phyloP scores from a whole-genome alignment of 1,139 yeast genomes.

The Pneumocystis oryctolagi region DNA sequence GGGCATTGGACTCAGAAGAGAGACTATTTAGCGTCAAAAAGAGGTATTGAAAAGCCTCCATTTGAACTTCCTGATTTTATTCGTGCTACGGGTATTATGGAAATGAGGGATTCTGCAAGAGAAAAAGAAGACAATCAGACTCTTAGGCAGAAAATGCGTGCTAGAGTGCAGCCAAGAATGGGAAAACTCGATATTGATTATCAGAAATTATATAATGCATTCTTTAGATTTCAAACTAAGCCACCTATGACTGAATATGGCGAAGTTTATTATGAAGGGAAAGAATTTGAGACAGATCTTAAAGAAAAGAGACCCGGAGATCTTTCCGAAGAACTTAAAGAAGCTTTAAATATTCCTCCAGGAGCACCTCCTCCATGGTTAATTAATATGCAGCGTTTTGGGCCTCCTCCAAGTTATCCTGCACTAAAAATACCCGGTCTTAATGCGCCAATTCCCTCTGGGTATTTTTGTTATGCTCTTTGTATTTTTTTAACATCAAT shows the following conservation, averaged over 20 bases:
- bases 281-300: slow-evolving; percentile 39
- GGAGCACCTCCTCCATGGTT: slow-evolving; percentile 75
- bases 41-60: slow-evolving; percentile 57
- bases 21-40: slow-evolving; percentile 58
- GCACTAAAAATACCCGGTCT: slow-evolving; percentile 44
- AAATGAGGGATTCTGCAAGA: slow-evolving; percentile 48
- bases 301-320: slow-evolving; percentile 49
- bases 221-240: slow-evolving; percentile 63
- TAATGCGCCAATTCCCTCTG: slow-evolving; percentile 30
- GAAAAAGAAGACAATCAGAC: slow-evolving; percentile 38
- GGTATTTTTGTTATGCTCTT: slow-evolving; percentile 10
- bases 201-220: slow-evolving; percentile 68
- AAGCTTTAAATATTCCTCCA: slow-evolving; percentile 56
- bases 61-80: slow-evolving; percentile 70
- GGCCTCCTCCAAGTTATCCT: slow-evolving; percentile 78
- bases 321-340: slow-evolving; percentile 41
- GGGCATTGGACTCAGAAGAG: slow-evolving; percentile 69
- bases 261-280: slow-evolving; percentile 67
- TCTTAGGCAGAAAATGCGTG: slow-evolving; percentile 62
- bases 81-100: slow-evolving; percentile 70
- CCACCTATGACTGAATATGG: slow-evolving; percentile 60
- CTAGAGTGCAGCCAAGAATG: slow-evolving; percentile 78
- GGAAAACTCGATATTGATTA: slow-evolving; percentile 80
- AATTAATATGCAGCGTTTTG: slow-evolving; percentile 49
- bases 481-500: not conserved